A percentile compares a stretch with the other conserved stretches of the same genome.
Conservation (phyloP, 2,329 filamentous ascomycete genomes). For the Fusarium chlamydosporum region DNA sequence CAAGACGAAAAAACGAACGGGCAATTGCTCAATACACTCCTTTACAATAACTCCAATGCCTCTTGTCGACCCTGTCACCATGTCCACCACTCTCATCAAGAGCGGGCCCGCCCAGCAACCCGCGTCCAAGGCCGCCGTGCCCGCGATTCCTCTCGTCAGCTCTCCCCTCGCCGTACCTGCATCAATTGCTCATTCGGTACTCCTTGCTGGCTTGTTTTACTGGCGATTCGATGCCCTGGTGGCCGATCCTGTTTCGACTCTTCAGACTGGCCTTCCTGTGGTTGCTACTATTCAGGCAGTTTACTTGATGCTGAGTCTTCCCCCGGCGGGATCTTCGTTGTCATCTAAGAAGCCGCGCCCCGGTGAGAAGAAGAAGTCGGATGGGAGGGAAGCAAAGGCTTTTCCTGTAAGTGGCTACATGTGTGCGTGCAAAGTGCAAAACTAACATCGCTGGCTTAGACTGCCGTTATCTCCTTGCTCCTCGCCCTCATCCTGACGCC, state of each 20-base stretch:
- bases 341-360: conserved; percentile 65
- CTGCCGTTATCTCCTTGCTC: conserved; percentile 62
- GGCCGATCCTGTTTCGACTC: conserved; percentile 74
- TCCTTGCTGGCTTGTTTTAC: conserved; percentile 75
- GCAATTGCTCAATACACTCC: conserved; percentile 40
- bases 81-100: conserved; percentile 56
- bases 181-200: conserved; percentile 75
- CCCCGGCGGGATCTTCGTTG: conserved; percentile 67
- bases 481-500: conserved; percentile 81
- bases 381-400: conserved; percentile 60
- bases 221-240: conserved; percentile 77
- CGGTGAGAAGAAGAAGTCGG: conserved; percentile 68
- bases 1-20: conserved; percentile 39
- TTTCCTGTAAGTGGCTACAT: conserved; percentile 60
- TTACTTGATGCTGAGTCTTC: conserved; percentile 75
- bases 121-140: conserved; percentile 51
- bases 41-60: conserved; percentile 49
- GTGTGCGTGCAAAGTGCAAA: not conserved
- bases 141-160: conserved; percentile 58
- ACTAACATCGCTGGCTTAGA: conserved; percentile 53
- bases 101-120: conserved; percentile 50
- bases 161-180: conserved; percentile 62
- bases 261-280: conserved; percentile 72
- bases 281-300: conserved; percentile 74
- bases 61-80: conserved; percentile 56